Evolutionary conservation across 2,329 filamentous ascomycete species (phyloP), one percentile per base, ranked within the genome.

Genomic region (Sodiomyces alkalinus): DNA sequence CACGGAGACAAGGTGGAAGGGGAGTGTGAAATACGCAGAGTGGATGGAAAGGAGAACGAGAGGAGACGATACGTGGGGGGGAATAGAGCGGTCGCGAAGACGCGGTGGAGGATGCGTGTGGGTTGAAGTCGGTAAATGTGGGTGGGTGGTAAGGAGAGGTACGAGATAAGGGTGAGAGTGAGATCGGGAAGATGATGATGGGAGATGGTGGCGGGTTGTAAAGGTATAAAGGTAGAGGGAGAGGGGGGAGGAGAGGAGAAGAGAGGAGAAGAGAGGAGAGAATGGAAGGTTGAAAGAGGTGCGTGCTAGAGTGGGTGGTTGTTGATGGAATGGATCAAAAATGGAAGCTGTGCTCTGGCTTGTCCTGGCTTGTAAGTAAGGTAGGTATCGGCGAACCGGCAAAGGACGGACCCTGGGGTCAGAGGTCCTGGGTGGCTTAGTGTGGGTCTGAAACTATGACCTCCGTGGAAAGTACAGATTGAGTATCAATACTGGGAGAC

Each of bases 201-300:
- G n/a, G n/a, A n/a, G n/a, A n/a, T n/a, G n/a, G n/a, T n/a, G n/a
- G n/a, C n/a, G n/a, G n/a, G n/a, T n/a, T n/a, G n/a, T n/a, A n/a
- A n/a, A n/a, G n/a, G n/a, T n/a, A n/a, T n/a, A n/a, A n/a, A n/a
- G n/a, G n/a, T n/a, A 26, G 25, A 13, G 11, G 35, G 30, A 33
- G 31, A 37, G 30, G 26, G 27, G 28, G 37, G 33, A 25, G 23
- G 23, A 26, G 26, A 26, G 33, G 29, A 34, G 32, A 35, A 29
- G 34, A 32, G 32, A 33, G 29, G 27, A 18, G 37, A 38, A 33
- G 38, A 39, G 38, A 39, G 38, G 39, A 35, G 39, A 42, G 40
- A 38, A 37, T 33, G 37, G 33, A 36, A 30, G 32, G 34, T 19
- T 40, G 36, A 33, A 32, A 38, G 36, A 34, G 26, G 30, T 37